Conservation (phyloP, 148 eudicot genomes). For the Euryodendron excelsum region DNA sequence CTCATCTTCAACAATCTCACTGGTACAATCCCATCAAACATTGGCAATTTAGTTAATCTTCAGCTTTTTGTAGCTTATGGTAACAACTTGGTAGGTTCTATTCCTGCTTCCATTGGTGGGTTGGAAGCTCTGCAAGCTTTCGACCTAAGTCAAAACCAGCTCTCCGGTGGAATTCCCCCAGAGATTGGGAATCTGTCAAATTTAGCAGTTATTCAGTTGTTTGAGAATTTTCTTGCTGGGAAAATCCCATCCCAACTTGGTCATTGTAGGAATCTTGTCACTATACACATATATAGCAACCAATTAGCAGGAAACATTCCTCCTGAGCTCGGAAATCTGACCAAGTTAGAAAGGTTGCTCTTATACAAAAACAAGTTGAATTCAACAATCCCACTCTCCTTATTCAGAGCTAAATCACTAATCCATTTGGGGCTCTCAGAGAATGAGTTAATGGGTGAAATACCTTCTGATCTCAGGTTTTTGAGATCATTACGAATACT, state of each 20-base stretch:
- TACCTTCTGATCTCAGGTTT: conserved; percentile 50
- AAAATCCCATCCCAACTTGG: conserved; percentile 64
- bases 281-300: conserved; percentile 47
- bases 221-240: conserved; percentile 49
- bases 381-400: conserved; percentile 54
- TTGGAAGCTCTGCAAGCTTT: conserved; percentile 41
- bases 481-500: conserved; percentile 55
- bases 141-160: conserved; percentile 50
- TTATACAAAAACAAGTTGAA: conserved; percentile 51
- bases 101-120: conserved; percentile 61
- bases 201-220: conserved; percentile 51
- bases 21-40: conserved; percentile 53
- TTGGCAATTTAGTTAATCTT: conserved; percentile 60
- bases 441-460: conserved; percentile 55
- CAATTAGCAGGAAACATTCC: conserved; percentile 61
- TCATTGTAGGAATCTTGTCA: conserved; percentile 46
- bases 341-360: conserved; percentile 40
- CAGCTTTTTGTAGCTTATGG: conserved; percentile 38
- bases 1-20: conserved; percentile 48
- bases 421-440: conserved; percentile 56
- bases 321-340: conserved; percentile 58
- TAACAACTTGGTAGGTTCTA: conserved; percentile 53
- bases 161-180: conserved; percentile 54
- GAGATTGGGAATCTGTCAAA: conserved; percentile 60
- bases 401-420: conserved; percentile 51